These are phyloP conservation scores for Sistotremastrum niveocremeum DNA, from an alignment of 768 basidiomycete species.

Conservation along the genomic window DNA sequence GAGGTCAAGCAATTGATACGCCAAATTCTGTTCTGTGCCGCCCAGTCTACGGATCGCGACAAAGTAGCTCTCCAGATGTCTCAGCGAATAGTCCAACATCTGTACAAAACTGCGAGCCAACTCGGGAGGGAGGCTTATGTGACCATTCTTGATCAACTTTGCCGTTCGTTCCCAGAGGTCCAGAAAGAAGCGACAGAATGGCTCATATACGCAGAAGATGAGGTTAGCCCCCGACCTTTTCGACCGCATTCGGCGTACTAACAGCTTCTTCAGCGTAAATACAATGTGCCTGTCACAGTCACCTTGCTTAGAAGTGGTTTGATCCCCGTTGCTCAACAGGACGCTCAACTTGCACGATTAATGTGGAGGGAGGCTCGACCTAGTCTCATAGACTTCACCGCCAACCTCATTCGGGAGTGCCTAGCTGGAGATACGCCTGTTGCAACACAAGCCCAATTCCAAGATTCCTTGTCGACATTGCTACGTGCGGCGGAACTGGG, in stretches of 20 bases:
- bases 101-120: slow-evolving; percentile 80
- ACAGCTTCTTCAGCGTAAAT: slow-evolving; percentile 59
- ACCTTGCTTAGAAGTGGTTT: slow-evolving; percentile 78
- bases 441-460: slow-evolving; percentile 68
- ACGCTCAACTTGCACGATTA: slow-evolving; percentile 82
- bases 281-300: slow-evolving; percentile 87
- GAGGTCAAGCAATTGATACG: slow-evolving; percentile 77
- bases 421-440: slow-evolving; percentile 69
- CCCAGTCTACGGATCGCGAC: slow-evolving; percentile 63
- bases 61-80: slow-evolving; percentile 86
- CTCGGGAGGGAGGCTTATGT: slow-evolving; percentile 92
- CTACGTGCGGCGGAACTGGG: slow-evolving; percentile 56
- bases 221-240: slow-evolving; percentile 35
- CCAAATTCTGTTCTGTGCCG: slow-evolving; percentile 72
- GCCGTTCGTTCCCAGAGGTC: slow-evolving; percentile 80
- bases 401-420: slow-evolving; percentile 77
- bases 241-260: slow-evolving; percentile 4
- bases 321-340: slow-evolving; percentile 62
- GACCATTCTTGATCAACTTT: slow-evolving; percentile 76
- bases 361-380: slow-evolving; percentile 67
- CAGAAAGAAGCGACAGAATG: slow-evolving; percentile 94
- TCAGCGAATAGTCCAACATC: slow-evolving; percentile 89
- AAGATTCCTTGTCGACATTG: slow-evolving; percentile 69
- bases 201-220: slow-evolving; percentile 93
- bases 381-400: slow-evolving; percentile 66